Evolutionary conservation across 139 green algal species (phyloP).

Genomic region (Edaphochlamys debaryana): DNA sequence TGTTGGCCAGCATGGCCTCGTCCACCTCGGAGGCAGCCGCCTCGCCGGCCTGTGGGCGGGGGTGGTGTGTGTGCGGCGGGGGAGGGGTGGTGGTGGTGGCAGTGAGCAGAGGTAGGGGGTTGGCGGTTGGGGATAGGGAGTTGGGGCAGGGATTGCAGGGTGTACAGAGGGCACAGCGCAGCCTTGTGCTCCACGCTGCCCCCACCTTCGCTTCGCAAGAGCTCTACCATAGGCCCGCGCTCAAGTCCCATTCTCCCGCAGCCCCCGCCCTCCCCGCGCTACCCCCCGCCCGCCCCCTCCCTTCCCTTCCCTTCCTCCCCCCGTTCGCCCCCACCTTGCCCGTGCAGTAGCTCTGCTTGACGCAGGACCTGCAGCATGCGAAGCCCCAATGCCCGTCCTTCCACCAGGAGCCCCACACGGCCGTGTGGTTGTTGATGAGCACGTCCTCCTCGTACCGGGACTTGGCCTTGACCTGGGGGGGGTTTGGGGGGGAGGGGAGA

Average conservation of each 20-base stretch:
- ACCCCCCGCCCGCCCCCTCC: neutral
- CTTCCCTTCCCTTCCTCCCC: neutral
- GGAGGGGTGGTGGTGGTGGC: no score
- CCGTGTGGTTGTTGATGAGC: slow-evolving; percentile 93
- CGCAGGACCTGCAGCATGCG: slow-evolving; percentile 88
- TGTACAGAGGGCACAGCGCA: no score
- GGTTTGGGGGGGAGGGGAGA: no score
- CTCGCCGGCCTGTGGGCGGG: slow-evolving; percentile 27
- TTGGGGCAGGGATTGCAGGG: no score
- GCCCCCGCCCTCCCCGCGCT: no score
- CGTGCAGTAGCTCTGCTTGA: slow-evolving; percentile 95
- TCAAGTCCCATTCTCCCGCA: no score
- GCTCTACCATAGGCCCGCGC: no score
- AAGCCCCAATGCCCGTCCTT: slow-evolving; percentile 92
- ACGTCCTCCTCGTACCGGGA: slow-evolving; percentile 97
- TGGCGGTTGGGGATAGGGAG: no score
- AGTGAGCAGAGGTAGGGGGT: no score
- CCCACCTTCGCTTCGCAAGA: no score
- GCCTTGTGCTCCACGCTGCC: no score
- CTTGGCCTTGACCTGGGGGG: slow-evolving; percentile 49
- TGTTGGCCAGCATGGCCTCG: slow-evolving; percentile 72
- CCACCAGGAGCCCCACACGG: slow-evolving; percentile 97
- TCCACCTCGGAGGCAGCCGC: slow-evolving; percentile 52
- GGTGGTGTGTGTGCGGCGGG: no score
- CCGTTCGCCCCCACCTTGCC: slow-evolving; percentile 60